Evolutionary conservation across 345 rosid genomes (phyloP).

Genomic region (Salix caprea): DNA sequence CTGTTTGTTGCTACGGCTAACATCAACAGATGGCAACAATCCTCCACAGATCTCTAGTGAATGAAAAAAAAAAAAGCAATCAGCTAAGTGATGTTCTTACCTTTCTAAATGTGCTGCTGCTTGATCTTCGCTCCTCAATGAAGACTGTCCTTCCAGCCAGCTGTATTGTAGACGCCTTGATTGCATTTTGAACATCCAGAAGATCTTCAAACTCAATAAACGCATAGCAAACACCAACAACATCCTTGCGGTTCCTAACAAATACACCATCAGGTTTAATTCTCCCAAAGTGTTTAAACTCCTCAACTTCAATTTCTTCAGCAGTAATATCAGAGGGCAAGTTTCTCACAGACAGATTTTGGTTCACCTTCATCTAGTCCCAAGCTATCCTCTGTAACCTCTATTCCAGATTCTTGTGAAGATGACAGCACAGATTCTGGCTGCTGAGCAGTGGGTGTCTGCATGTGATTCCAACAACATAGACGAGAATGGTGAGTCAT

Average conservation of each 20-base stretch:
- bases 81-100: too few species aligned
- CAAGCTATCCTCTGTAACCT: too few species aligned
- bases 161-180: slow-evolving; percentile 92
- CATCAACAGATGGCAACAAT: too few species aligned
- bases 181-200: slow-evolving; percentile 74
- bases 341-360: slow-evolving; percentile 90
- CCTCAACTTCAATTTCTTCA: slow-evolving; percentile 69
- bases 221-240: slow-evolving; percentile 85
- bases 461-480: too few species aligned
- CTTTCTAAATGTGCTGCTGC: slow-evolving; percentile 26
- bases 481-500: too few species aligned
- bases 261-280: slow-evolving; percentile 89
- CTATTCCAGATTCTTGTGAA: too few species aligned
- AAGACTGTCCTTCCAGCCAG: slow-evolving; percentile 82
- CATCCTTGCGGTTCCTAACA: slow-evolving; percentile 87
- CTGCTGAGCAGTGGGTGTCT: too few species aligned
- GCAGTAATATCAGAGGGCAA: slow-evolving; percentile 75
- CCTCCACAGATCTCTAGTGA: too few species aligned
- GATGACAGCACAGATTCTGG: too few species aligned
- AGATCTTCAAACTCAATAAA: slow-evolving; percentile 96
- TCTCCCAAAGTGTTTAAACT: slow-evolving; percentile 75
- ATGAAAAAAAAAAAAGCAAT: too few species aligned
- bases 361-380: slow-evolving; percentile 44
- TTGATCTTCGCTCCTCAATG: slow-evolving; percentile 95
- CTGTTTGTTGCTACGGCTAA: too few species aligned